Base-by-base conservation (phyloP, 345 rosid genomes). In the Camelina sativa region DNA sequence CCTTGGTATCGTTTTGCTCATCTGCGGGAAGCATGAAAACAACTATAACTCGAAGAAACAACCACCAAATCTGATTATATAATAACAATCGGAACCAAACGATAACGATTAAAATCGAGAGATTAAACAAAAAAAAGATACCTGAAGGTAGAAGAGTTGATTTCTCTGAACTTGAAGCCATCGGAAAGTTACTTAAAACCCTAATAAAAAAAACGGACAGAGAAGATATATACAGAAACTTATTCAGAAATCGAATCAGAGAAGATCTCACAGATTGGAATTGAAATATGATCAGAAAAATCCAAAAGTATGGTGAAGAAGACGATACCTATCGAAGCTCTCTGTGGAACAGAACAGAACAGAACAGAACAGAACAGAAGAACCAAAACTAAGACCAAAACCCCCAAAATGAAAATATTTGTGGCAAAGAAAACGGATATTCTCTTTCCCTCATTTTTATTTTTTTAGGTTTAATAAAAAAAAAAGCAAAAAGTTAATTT, bases 121-220 rank as follows among this genome's bases (percentile, higher is more conserved):
- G n/a, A 41, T 34, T 44, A 43, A 43, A 48, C 16, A 17, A 77
- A 9, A 77, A 9, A 69, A 68, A 28, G 4, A 28, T 69, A 87
- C 95, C 92, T 57, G 84, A 63, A 58, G 88, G 73, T 74, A 62
- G 60, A 74, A 7, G 60, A 38, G 67, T 70, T 34, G 84, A 84
- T 76, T 85, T 83, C 65, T 80, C 76, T 52, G 85, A 80, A 77
- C 79, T 73, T 44, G 89, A 82, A 70, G 96, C 88, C 96, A 90
- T 90, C 34, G 47, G n/a, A 56, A 43, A 15, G 72, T 67, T 12
- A 47, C 51, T 47, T 47, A 60, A 81, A 82, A 59, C 57, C 65
- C 61, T 56, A 43, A 43, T 11, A 41, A 60, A 17, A 59, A 11
- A 5, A 35, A 11, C 28, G 28, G 28, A 25, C 4, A 25, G 28